Conservation (phyloP, 176 grass and related monocot genomes). For the Lolium multiflorum region DNA sequence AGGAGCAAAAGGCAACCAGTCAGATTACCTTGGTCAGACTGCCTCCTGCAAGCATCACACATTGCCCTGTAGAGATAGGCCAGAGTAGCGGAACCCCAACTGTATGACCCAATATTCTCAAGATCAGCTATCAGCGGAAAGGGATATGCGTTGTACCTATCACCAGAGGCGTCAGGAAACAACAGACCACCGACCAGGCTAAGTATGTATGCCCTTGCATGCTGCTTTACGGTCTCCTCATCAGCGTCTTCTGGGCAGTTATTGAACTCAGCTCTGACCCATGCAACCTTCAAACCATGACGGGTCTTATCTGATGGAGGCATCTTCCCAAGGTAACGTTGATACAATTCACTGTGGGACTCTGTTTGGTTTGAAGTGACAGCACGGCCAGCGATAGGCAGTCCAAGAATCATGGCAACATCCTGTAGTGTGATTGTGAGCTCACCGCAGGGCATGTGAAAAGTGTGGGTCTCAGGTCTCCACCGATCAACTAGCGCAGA, state of each 20-base stretch:
- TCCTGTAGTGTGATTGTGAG: constrained; percentile 54
- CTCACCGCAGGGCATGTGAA: constrained; percentile 59
- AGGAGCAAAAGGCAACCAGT: constrained; percentile 55
- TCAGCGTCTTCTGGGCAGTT: constrained; percentile 48
- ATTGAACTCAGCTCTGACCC: constrained; percentile 49
- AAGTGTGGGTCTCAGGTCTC: constrained; percentile 50
- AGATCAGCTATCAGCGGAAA: constrained; percentile 49
- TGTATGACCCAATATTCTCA: constrained; percentile 52
- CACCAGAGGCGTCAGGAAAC: constrained; percentile 57
- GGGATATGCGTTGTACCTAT: constrained; percentile 41
- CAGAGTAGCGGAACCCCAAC: constrained; percentile 55
- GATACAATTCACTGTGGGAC: constrained; percentile 37
- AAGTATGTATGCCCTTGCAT: constrained; percentile 54
- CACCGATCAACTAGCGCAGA: constrained; percentile 53
- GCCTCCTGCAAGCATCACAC: constrained; percentile 54
- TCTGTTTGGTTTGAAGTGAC: constrained; percentile 32
- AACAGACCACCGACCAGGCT: constrained; percentile 49
- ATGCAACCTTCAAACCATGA: constrained; percentile 48
- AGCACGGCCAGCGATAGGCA: constrained; percentile 43
- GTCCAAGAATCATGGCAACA: constrained; percentile 55
- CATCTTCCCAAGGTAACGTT: constrained; percentile 41
- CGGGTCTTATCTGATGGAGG: constrained; percentile 32
- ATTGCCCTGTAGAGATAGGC: constrained; percentile 57
- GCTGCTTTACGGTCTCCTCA: constrained; percentile 39
- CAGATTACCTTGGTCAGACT: constrained; percentile 53